These are phyloP conservation scores for Ampelocalamus luodianensis DNA, from an alignment of 176 grass and related monocot species.

Conservation along the genomic window DNA sequence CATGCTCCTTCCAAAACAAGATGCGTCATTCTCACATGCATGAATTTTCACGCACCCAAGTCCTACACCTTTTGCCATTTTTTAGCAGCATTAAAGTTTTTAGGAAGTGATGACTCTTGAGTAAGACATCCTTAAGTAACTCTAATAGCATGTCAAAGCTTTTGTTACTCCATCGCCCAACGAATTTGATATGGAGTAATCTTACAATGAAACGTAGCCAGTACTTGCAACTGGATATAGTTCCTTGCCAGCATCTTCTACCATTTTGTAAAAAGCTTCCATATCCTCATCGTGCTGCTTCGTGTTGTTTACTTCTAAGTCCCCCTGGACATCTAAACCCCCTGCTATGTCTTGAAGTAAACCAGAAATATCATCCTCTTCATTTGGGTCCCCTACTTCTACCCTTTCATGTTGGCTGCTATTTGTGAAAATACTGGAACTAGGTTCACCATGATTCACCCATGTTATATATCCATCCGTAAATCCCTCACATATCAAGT, in stretches of 20 bases:
- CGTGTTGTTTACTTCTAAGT: neutral
- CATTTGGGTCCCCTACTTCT: neutral
- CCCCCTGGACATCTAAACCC: neutral
- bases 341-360: neutral
- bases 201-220: neutral
- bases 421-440: neutral
- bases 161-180: neutral
- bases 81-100: too few relatives aligned
- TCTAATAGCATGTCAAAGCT: neutral
- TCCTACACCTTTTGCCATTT: too few relatives aligned
- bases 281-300: neutral
- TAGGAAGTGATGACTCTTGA: too few relatives aligned
- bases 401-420: neutral
- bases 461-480: neutral
- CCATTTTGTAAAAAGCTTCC: neutral
- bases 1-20: too few relatives aligned
- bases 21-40: too few relatives aligned
- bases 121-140: too few relatives aligned
- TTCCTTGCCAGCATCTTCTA: neutral
- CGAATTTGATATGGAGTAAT: neutral
- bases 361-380: neutral
- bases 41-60: too few relatives aligned
- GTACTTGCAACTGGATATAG: neutral
- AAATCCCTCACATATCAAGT: neutral
- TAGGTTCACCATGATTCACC: neutral